Evolutionary conservation across 768 basidiomycete genomes (phyloP), one percentile per base, ranked within the genome.

Genomic region (Phaffia australis): DNA sequence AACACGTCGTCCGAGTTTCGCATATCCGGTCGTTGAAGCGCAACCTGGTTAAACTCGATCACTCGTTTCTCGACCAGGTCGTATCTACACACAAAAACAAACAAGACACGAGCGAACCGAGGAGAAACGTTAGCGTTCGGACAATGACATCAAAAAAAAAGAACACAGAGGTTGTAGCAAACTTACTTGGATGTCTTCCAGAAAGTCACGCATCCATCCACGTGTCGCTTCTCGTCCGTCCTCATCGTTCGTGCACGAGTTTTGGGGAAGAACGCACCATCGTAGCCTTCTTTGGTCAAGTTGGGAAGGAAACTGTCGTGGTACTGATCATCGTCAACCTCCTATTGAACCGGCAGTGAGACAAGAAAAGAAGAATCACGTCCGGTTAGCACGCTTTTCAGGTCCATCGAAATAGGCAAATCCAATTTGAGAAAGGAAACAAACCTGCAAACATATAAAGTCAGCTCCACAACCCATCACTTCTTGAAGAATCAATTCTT

Each of bases 151-250:
- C 19, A 18, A 64, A 48, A 52, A 23, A 56, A 55, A 66, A 47
- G 63, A 16, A 48, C 35, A 8, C 2, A 4, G 6, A 57, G 42
- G 4, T 16, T 21, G 2, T 3, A 27, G 21, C 32, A 21, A 19
- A 83, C 88, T 74, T 73, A 93, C 90, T 86, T 88, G 74, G 83
- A 80, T 68, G 83, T 79, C 79, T 92, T 94, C 84, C 85, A 97
- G 80, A 98, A 99, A 25, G 82, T 94, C 2, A 94, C 94, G 81
- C 92, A 92, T 21, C 95, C 95, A 78, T 99, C 95, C 27, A 99
- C 94, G 75, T 82, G 80, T 70, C 87, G 82, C 74, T 86, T 83
- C 76, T 98, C 93, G 42, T 84, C 79, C 67, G 87, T 87, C 66
- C 82, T 83, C 91, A 97, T 93, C 27, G 87, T 95, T 82, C 89